Evolutionary conservation across 2,329 filamentous ascomycete species (phyloP), one percentile per base, ranked within the genome.

Genomic region (Exophiala viscosa): DNA sequence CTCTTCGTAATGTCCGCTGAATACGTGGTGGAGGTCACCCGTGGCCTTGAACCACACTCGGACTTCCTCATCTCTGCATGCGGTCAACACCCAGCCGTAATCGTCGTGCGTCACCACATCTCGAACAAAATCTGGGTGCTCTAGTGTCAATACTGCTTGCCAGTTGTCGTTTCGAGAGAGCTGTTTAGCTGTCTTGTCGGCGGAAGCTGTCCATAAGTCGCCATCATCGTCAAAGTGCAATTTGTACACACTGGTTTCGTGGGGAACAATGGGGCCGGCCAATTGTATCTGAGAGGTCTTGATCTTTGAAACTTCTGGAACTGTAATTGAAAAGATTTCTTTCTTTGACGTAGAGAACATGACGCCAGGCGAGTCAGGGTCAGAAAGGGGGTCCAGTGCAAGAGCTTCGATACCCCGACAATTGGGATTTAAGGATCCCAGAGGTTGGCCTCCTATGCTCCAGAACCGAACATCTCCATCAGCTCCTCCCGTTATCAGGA

Each of bases 171-270:
- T 74, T 47, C 90, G 78, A 1, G 85, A 79, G 7, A 96, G 78
- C 62, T 89, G 91, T 68, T 92, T 93, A 1, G 84, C 84, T 0
- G 87, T 90, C 62, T 90, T 93, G 68, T 99, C 93, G 3, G 90
- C 90, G 55, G 90, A 96, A 5, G 91, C 87, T 6, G 92, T 96
- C 90, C 90, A 97, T 11, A 96, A 73, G 62, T 96, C 88, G 31
- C 80, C 83, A 42, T 83, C 81, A 3, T 71, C 70, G 59, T 90
- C 86, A 62, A 95, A 95, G 15, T 81, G 74, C 11, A 97, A 73
- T 59, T 81, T 84, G 70, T 96, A 95, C 8, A 99, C 84, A 60
- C 87, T 93, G 1, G 93, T 99, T 61, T 96, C 90, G 69, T 99
- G 93, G 57, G 86, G 86, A 42, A 86, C 71, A 45, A 96, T 84